Base-by-base conservation (phyloP, 768 basidiomycete genomes). In the Myochromella boudieri region DNA sequence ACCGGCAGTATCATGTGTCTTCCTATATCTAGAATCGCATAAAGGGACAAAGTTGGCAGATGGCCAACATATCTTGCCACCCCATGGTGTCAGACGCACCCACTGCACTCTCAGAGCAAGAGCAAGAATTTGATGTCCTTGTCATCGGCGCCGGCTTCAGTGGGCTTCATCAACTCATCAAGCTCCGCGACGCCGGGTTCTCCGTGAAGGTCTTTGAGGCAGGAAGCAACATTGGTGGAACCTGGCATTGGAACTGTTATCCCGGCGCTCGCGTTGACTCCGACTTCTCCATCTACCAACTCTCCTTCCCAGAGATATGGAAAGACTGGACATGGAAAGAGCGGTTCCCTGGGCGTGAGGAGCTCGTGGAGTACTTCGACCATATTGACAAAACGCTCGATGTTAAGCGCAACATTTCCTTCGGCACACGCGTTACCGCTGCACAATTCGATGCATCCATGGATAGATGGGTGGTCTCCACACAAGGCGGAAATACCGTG, bases 201-300 rank as follows among this genome's bases (percentile, higher is more conserved):
- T 54, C 49, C 22, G 56, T 43, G 32, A 54, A 57, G 24, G 10
- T 57, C 28, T 54, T 49, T 20, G 56, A 59, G 32, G 54, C 61
- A 1, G 60, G 49, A 3, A 34, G 47, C 21, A 42, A 42, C 12
- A 27, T 61, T 4, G 61, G 61, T 8, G 61, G 61, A 0, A 56
- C 51, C 3, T 62, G 61, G 61, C 52, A 60, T 29, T 59, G 58
- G 55, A 61, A 62, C 44, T 48, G 53, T 15, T 62, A 62, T 37
- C 60, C 61, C 2, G 61, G 61, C 17, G 56, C 58, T 6, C 56
- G 60, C 11, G 60, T 60, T 22, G 61, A 62, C 43, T 56, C 60
- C 4, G 58, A 57, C 12, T 54, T 46, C 20, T 54, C 41, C 22
- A 48, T 59, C 42, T 62, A 62, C 27, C 57, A 59, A 25, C 28